A percentile compares a stretch with the other conserved stretches of the same genome.
These are phyloP conservation scores for Pyronema omphalodes DNA, from an alignment of 495 filamentous ascomycete species.

Conservation along the genomic window DNA sequence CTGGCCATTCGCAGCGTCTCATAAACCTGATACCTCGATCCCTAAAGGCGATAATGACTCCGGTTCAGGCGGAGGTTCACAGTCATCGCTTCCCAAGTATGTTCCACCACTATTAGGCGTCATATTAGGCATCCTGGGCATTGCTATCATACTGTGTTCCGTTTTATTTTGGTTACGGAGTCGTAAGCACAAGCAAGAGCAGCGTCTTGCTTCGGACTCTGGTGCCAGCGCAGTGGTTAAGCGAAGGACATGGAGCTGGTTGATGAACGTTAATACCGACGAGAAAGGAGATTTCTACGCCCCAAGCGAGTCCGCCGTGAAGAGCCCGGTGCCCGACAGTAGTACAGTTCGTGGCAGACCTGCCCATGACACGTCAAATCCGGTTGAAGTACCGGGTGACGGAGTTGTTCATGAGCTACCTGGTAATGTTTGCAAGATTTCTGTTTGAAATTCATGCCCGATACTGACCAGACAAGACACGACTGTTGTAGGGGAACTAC, in stretches of 20 bases:
- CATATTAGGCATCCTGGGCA: conserved; percentile 41
- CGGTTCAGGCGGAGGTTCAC: conserved; percentile 11
- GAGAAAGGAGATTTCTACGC: conserved; percentile 9
- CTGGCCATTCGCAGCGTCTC: conserved; percentile 37
- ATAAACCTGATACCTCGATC: neutral
- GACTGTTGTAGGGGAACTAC: neutral
- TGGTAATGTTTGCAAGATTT: neutral
- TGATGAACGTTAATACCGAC: conserved; percentile 17
- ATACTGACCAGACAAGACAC: neutral
- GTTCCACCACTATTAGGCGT: conserved; percentile 48
- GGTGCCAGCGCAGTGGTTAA: conserved; percentile 27
- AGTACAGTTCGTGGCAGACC: neutral
- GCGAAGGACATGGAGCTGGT: conserved; percentile 25
- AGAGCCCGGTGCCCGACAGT: neutral
- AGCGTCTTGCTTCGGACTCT: conserved; percentile 25
- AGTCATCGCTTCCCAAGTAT: conserved; percentile 33
- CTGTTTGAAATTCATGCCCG: neutral
- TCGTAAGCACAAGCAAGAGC: conserved; percentile 26
- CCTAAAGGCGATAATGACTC: conserved; percentile 8
- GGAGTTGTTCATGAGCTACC: neutral
- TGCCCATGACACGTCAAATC: neutral
- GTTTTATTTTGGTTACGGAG: conserved; percentile 37
- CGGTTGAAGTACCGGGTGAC: neutral
- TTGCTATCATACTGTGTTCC: conserved; percentile 34
- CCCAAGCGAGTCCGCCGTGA: neutral